phyloP scores from a whole-genome alignment of 2,329 filamentous ascomycete genomes.

The Colletotrichum karsti region DNA sequence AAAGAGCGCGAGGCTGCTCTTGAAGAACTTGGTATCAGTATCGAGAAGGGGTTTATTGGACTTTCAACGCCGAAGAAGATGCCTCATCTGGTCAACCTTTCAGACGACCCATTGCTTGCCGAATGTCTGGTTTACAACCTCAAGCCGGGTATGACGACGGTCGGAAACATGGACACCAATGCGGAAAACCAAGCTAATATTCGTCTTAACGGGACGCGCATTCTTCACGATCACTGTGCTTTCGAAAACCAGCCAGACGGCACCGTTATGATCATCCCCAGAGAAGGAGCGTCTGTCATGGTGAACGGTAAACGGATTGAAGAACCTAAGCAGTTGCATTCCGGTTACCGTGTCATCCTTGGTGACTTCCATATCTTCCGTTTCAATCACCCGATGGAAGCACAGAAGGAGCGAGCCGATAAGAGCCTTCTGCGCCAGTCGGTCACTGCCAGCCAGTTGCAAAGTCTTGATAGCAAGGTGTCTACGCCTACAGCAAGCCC shows the following conservation, averaged over 20 bases:
- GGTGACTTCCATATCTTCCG: slow-evolving; percentile 99
- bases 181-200: slow-evolving; percentile 83
- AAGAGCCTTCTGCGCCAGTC: slow-evolving; percentile 89
- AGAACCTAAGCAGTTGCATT: slow-evolving; percentile 85
- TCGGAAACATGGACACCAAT: slow-evolving; percentile 91
- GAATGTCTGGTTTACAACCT: slow-evolving; percentile 98
- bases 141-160: slow-evolving; percentile 92
- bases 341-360: slow-evolving; percentile 92
- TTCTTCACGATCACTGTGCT: slow-evolving; percentile 89
- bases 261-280: slow-evolving; percentile 88
- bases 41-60: slow-evolving; percentile 97
- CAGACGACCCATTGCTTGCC: slow-evolving; percentile 90
- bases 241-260: slow-evolving; percentile 92
- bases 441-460: slow-evolving; percentile 68
- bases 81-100: slow-evolving; percentile 97
- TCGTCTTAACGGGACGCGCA: slow-evolving; percentile 90
- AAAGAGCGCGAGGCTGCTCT: slow-evolving; percentile 95
- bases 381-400: slow-evolving; percentile 98
- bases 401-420: slow-evolving; percentile 89
- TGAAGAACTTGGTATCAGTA: slow-evolving; percentile 97
- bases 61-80: slow-evolving; percentile 98
- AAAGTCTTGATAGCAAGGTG: slow-evolving; percentile 62
- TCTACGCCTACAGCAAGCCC: slow-evolving; percentile 70
- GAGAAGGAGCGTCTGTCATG: slow-evolving; percentile 95
- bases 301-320: slow-evolving; percentile 93